Percentiles rank a stretch among this genome's conserved stretches.
phyloP scores from a whole-genome alignment of 129 eudicot genomes.

The Helichrysum umbraculigerum region DNA sequence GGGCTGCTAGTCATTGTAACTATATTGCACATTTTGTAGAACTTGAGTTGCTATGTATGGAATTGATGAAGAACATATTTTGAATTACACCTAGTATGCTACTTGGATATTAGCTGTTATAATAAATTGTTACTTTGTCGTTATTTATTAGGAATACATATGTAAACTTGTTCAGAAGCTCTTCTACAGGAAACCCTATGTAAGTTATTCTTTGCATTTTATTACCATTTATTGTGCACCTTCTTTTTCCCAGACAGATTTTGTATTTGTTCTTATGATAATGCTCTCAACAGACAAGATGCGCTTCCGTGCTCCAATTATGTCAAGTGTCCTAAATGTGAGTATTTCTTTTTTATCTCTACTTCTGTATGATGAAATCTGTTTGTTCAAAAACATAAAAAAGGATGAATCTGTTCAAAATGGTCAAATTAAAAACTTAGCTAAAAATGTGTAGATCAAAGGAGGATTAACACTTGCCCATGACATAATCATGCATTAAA shows the following conservation, averaged over 20 bases:
- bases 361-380: neutral
- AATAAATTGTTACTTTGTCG: neutral
- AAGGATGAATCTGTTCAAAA: no score
- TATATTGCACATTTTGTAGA: neutral
- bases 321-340: constrained; percentile 71
- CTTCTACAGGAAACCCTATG: constrained; percentile 48
- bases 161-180: constrained; percentile 75
- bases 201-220: constrained; percentile 40
- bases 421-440: neutral
- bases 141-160: constrained; percentile 51
- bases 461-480: no score
- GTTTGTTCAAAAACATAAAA: neutral
- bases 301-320: constrained; percentile 61
- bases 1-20: neutral
- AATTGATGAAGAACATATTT: neutral
- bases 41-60: constrained; percentile 5
- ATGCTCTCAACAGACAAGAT: constrained; percentile 51
- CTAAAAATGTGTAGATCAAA: neutral
- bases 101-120: neutral
- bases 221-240: neutral
- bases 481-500: no score
- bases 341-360: constrained; percentile 32
- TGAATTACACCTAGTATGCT: neutral
- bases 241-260: neutral
- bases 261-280: constrained; percentile 23